Evolutionary conservation across 768 basidiomycete species (phyloP).

Genomic region (Paxillus ammoniavirescens): DNA sequence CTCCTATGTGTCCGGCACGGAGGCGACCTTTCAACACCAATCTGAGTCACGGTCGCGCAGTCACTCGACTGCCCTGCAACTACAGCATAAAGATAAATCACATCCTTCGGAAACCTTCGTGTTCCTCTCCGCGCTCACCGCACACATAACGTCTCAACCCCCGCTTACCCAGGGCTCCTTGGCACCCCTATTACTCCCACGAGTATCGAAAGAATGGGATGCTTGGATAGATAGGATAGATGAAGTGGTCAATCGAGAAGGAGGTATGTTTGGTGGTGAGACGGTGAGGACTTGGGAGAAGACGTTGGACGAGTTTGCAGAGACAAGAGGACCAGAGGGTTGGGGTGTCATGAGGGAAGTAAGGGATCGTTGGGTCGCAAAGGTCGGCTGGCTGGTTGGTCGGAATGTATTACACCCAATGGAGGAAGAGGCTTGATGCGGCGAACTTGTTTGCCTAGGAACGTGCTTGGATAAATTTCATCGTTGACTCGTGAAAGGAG

Average conservation of each 20-base stretch:
- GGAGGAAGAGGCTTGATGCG: slow-evolving; percentile 28
- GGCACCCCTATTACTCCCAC: slow-evolving; percentile 56
- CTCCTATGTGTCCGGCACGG: slow-evolving; percentile 48
- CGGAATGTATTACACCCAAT: slow-evolving; percentile 30
- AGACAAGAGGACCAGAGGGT: slow-evolving; percentile 44
- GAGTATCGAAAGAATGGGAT: slow-evolving; percentile 72
- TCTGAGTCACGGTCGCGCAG: slow-evolving; percentile 33
- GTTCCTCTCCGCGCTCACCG: slow-evolving; percentile 67
- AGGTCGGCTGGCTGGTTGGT: slow-evolving; percentile 80
- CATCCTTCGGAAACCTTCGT: slow-evolving; percentile 75
- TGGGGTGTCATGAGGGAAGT: slow-evolving; percentile 42
- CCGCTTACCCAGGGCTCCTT: slow-evolving; percentile 61
- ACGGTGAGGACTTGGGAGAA: slow-evolving; percentile 68
- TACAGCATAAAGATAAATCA: slow-evolving; percentile 59
- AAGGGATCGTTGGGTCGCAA: slow-evolving; percentile 66
- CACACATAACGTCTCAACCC: slow-evolving; percentile 67
- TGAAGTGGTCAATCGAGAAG: slow-evolving; percentile 64
- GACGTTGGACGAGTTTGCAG: slow-evolving; percentile 64
- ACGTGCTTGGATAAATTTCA: background rate
- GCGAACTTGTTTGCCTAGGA: background rate
- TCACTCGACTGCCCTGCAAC: slow-evolving; percentile 44
- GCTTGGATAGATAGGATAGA: slow-evolving; percentile 76
- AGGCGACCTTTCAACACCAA: slow-evolving; percentile 15
- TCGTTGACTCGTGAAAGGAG: slow-evolving; percentile 2
- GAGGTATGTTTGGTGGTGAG: slow-evolving; percentile 79